Evolutionary conservation across 441 rosid species (phyloP), one percentile per base, ranked within the genome.

Genomic region (Adansonia grandidieri): DNA sequence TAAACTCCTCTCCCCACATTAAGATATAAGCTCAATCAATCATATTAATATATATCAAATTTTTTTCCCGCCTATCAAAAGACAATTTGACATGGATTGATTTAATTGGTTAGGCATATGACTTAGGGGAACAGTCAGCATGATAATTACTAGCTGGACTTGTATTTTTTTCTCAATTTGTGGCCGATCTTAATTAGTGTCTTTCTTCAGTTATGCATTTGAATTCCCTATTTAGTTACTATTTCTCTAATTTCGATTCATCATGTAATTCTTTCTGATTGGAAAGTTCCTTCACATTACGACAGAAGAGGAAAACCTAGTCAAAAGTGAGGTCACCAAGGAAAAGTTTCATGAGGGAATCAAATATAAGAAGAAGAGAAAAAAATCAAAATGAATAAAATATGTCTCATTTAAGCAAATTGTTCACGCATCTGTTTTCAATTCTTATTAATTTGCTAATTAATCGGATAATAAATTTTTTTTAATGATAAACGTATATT

Each of bases 281-380:
- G 2, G 32, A 22, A 22, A 1, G 28, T 22, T 64, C 37, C 17
- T 20, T 8, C 45, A 42, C 24, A 9, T 24, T 82, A 77, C 51
- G 81, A 78, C 77, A 28, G 5, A 2, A 24, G 2, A 57, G 48
- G 9, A 22, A 48, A 20, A 69, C 13, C 11, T 15, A 62, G 17
- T 62, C 40, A 51, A 78, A 71, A 40, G 20, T 37, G 71, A 61
- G 42, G 13, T 17, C 32, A 58, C 10, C 45, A 15, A 19, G n/a
- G 9, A 9, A 61, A 54, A 78, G 40, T 69, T 63, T 66, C n/a
- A 77, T 9, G 17, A n/a, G 17, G 37, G 37, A 60, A 60, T 22
- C 37, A 20, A 9, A 60, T 20, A 8, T 9, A 60, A 1, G 9
- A 45, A 45, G 48, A 45, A 0, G 8, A 4, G 28, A 24, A 42